Evolutionary conservation across 768 basidiomycete genomes (phyloP).

Genomic region (Boletus rex-veris): DNA sequence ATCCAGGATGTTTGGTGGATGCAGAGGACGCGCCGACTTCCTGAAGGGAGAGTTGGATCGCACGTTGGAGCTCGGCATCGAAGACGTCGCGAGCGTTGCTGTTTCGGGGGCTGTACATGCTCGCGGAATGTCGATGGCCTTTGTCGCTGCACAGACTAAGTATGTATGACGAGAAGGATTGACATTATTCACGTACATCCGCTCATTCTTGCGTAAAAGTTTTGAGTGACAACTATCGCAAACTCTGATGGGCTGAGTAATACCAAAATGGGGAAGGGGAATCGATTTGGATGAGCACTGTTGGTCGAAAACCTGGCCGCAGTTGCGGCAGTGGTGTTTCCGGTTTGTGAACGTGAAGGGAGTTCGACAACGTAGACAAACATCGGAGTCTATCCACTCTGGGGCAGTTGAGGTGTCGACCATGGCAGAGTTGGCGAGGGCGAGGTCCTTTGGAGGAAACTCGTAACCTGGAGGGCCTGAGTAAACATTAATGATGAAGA

Average conservation of each 20-base stretch:
- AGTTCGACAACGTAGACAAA: slow-evolving; percentile 89
- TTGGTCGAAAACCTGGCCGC: slow-evolving; percentile 95
- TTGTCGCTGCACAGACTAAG: slow-evolving; percentile 35
- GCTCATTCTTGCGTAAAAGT: slow-evolving; percentile 61
- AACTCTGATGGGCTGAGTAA: slow-evolving; percentile 87
- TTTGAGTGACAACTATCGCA: slow-evolving; percentile 90
- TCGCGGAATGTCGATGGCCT: slow-evolving; percentile 52
- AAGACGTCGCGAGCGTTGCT: slow-evolving; percentile 57
- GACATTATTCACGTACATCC: slow-evolving; percentile 38
- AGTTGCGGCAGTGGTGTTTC: slow-evolving; percentile 98
- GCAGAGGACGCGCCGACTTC: slow-evolving; percentile 56
- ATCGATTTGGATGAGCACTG: slow-evolving; percentile 83
- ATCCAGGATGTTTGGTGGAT: slow-evolving; percentile 55
- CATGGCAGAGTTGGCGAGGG: slow-evolving; percentile 73
- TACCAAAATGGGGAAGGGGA: slow-evolving; percentile 89
- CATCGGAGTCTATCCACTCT: slow-evolving; percentile 95
- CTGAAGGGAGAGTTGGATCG: slow-evolving; percentile 86
- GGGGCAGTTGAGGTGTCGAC: slow-evolving; percentile 90
- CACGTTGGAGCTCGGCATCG: slow-evolving; percentile 89
- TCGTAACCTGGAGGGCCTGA: slow-evolving; percentile 53
- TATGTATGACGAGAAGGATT: neutral
- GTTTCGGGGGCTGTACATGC: slow-evolving; percentile 52
- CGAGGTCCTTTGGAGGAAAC: slow-evolving; percentile 79
- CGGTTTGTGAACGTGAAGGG: slow-evolving; percentile 93
- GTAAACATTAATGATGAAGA: neutral